phyloP scores from a whole-genome alignment of 108 stramenopile species.

The Skeletonema menzelii region DNA sequence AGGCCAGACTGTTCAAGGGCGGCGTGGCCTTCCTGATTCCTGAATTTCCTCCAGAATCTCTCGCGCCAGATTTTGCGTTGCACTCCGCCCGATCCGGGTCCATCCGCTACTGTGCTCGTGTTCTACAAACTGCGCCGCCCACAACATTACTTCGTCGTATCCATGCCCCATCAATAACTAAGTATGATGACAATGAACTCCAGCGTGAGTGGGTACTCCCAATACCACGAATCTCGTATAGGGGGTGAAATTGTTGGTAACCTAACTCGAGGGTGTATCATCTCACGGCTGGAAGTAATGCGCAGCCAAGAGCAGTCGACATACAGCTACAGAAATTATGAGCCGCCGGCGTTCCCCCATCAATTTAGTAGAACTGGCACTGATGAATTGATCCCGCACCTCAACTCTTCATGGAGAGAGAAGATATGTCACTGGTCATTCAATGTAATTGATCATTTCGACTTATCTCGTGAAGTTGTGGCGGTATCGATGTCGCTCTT shows the following conservation, averaged over 20 bases:
- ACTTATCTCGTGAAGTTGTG: conserved; percentile 74
- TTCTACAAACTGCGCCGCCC: no score
- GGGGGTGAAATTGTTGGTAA: conserved; percentile 48
- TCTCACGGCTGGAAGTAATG: conserved; percentile 34
- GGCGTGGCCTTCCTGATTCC: no score
- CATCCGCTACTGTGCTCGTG: background rate
- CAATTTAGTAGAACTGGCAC: background rate
- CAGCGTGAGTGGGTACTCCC: conserved; percentile 27
- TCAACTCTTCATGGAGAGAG: conserved; percentile 66
- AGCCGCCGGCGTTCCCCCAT: conserved; percentile 9
- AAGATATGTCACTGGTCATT: conserved; percentile 85
- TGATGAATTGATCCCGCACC: conserved; percentile 18
- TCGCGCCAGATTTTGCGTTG: background rate
- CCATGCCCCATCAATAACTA: background rate
- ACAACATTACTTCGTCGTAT: background rate
- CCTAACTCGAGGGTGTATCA: conserved; percentile 43
- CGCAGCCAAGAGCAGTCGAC: conserved; percentile 28
- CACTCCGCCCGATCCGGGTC: no score
- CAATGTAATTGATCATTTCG: conserved; percentile 86
- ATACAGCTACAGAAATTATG: conserved; percentile 31
- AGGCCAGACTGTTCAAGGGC: no score
- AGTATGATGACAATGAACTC: conserved; percentile 2
- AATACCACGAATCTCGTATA: conserved; percentile 47
- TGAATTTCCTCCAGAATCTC: no score
- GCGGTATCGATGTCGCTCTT: conserved; percentile 69